phyloP scores from a whole-genome alignment of 2,329 filamentous ascomycete species.

The Fusarium anguioides region DNA sequence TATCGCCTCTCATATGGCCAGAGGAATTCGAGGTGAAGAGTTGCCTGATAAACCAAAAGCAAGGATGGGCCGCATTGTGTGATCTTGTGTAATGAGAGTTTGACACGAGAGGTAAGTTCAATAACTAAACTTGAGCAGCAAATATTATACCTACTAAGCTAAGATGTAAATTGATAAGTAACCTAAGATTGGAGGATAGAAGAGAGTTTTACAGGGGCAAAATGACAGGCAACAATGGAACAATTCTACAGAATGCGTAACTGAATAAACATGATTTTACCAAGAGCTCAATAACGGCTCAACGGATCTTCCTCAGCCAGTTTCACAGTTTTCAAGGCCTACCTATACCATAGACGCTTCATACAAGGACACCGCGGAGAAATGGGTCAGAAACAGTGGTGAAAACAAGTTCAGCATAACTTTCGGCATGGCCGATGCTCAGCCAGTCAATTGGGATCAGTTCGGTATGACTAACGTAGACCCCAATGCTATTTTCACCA shows the following conservation, averaged over 20 bases:
- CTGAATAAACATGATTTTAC: not conserved
- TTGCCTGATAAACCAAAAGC: no score
- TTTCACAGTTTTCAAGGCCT: fast-evolving
- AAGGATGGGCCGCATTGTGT: no score
- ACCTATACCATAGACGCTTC: not conserved
- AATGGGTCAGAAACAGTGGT: fast-evolving
- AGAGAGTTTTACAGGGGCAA: no score
- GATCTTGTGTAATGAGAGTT: no score
- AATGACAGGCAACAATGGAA: no score
- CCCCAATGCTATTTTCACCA: not conserved
- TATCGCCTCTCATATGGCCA: not conserved
- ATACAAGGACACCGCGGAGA: not conserved
- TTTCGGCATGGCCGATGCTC: not conserved
- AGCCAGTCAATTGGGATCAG: not conserved
- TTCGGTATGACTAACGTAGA: not conserved
- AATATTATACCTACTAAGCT: no score
- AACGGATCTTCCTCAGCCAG: not conserved
- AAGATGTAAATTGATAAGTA: no score
- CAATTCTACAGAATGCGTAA: no score
- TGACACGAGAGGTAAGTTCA: no score
- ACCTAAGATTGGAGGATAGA: not conserved
- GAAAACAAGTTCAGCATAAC: not conserved
- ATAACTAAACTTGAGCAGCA: no score
- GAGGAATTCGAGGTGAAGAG: no score
- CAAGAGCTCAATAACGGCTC: not conserved